Base-by-base conservation (phyloP, 2,329 filamentous ascomycete genomes). In the Colletotrichum godetiae region DNA sequence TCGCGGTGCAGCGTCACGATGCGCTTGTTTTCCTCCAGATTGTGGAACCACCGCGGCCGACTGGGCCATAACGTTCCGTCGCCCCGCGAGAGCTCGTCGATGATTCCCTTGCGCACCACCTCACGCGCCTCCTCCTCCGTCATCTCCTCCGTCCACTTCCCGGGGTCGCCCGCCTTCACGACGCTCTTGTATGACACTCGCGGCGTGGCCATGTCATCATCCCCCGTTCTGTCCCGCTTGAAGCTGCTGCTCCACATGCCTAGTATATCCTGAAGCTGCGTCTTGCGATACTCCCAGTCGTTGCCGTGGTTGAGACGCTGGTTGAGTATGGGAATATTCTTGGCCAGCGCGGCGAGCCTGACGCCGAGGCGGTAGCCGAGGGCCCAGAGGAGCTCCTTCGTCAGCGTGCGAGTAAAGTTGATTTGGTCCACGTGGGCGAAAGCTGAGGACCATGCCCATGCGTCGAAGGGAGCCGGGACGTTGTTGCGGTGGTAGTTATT, bases 61-160 rank as follows among this genome's bases (percentile, higher is more conserved):
- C 77, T 78, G 0, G 85, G 84, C 74, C 83, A 85, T 13, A 87
- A 77, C 77, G 86, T 82, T 42, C 79, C 82, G 66, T 81, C 78
- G 72, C 87, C 88, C 68, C 81, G 78, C 53, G 82, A 80, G 27
- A 83, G 80, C 79, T 89, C 87, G 4, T 82, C 78, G 24, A 88
- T 80, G 57, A 89, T 79, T 0, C 79, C 80, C 57, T 79, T 77
- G 46, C 84, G 80, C 1, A 82, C 77, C 3, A 75, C 56, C 1
- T 74, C 61, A 1, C 75, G 69, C 1, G 69, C 55, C 8, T 64
- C 49, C 4, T 74, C 72, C 12, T 77, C 63, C 19, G 29, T 67
- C 64, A 46, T 68, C 13, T 67, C 52, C 8, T 69, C 35, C 31
- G 66, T 64, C 37, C 75, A 74, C 24, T 64, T 60, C 37, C 75